Conservation (phyloP, 2,329 filamentous ascomycete species). For the Colletotrichum gigasporum region DNA sequence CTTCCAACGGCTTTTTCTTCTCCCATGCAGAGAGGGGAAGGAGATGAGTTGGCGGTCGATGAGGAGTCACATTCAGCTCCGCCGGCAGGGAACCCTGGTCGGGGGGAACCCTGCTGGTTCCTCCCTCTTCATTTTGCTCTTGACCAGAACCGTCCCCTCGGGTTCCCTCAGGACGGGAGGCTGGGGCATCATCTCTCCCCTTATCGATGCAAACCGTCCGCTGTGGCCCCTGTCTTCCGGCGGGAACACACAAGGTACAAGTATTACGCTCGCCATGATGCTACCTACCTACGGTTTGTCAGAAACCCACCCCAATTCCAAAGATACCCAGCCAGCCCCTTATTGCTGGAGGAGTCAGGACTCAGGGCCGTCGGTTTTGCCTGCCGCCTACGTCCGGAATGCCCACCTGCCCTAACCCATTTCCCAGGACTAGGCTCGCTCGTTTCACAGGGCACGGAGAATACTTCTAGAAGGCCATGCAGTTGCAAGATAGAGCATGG, state of each 20-base stretch:
- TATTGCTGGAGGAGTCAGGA: background rate
- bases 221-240: constrained; percentile 1
- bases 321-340: constrained; percentile 8
- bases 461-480: constrained; percentile 29
- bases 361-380: constrained; percentile 4
- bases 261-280: background rate
- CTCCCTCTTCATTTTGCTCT: constrained; percentile 26
- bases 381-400: constrained; percentile 7
- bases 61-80: constrained; percentile 26
- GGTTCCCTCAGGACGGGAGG: constrained; percentile 24
- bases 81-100: constrained; percentile 22
- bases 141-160: constrained; percentile 27
- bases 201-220: background rate
- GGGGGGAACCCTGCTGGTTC: constrained; percentile 15
- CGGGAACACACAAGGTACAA: background rate
- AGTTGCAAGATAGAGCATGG: constrained; percentile 14
- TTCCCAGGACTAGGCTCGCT: constrained; percentile 3
- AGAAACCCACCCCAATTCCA: constrained; percentile 9
- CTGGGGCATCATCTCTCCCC: constrained; percentile 17
- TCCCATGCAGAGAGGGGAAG: constrained; percentile 22
- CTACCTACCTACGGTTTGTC: too few relatives aligned
- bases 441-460: constrained; percentile 19
- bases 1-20: background rate
- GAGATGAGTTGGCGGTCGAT: constrained; percentile 30
- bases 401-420: background rate